These are phyloP conservation scores for Decorospora gaudefroyi DNA, from an alignment of 2,329 filamentous ascomycete species.

Conservation along the genomic window DNA sequence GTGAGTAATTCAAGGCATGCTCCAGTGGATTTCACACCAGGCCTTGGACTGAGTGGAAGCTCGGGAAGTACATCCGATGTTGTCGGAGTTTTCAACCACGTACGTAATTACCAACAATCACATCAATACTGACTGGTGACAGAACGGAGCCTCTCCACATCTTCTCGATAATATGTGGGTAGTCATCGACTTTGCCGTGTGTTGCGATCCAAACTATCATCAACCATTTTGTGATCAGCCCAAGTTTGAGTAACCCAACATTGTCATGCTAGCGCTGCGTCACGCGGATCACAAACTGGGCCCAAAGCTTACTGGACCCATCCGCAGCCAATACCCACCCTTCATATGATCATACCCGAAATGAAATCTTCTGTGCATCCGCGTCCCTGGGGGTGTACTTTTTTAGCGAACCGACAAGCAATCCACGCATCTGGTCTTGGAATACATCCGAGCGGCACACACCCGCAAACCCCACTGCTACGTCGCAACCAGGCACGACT, in stretches of 20 bases:
- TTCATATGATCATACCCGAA: background rate
- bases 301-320: background rate
- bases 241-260: slow-evolving; percentile 1
- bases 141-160: too few relatives aligned
- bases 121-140: too few relatives aligned
- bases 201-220: background rate
- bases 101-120: too few relatives aligned
- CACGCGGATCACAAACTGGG: slow-evolving; percentile 4
- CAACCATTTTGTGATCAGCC: background rate
- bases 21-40: too few relatives aligned
- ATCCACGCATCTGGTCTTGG: background rate
- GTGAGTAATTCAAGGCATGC: too few relatives aligned
- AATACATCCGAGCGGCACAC: slow-evolving; percentile 11
- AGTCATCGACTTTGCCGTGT: too few relatives aligned
- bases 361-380: slow-evolving; percentile 1
- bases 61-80: too few relatives aligned
- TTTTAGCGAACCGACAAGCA: background rate
- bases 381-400: background rate
- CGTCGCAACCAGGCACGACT: background rate
- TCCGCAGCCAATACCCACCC: background rate
- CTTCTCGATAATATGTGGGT: too few relatives aligned
- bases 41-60: too few relatives aligned
- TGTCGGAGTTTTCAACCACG: too few relatives aligned
- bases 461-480: slow-evolving; percentile 3
- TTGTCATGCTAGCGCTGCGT: background rate